Conservation (phyloP, 305 asterid genomes). For the Fraxinus sp. region DNA sequence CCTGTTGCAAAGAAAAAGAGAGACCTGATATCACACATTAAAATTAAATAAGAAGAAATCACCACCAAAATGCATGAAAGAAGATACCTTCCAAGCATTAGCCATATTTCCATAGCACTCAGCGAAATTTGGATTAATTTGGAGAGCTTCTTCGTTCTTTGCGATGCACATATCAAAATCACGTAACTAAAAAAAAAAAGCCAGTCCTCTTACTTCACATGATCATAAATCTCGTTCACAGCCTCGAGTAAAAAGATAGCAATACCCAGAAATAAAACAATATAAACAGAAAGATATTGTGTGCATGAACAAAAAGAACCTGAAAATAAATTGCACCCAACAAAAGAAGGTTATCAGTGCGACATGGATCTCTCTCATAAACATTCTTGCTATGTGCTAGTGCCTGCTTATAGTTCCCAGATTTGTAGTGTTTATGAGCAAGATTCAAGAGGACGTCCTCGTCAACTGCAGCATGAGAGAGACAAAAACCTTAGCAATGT, state of each 20-base stretch:
- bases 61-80: slow-evolving; percentile 15
- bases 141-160: slow-evolving; percentile 92
- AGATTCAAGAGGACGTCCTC: slow-evolving; percentile 74
- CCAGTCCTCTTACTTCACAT: slow-evolving; percentile 17
- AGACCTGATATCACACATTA: slow-evolving; percentile 16
- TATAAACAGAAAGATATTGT: background rate
- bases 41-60: slow-evolving; percentile 21
- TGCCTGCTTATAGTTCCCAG: slow-evolving; percentile 82
- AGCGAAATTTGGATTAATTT: slow-evolving; percentile 84
- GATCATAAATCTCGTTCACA: slow-evolving; percentile 4
- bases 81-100: slow-evolving; percentile 89
- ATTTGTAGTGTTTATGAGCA: slow-evolving; percentile 86
- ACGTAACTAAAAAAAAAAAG: slow-evolving; percentile 55
- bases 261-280: slow-evolving; percentile 13
- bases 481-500: background rate
- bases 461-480: slow-evolving; percentile 52
- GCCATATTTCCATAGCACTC: slow-evolving; percentile 99
- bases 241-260: slow-evolving; percentile 11
- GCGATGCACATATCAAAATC: slow-evolving; percentile 82
- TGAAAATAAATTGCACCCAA: slow-evolving; percentile 90
- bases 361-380: slow-evolving; percentile 75
- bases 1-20: slow-evolving; percentile 48
- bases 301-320: slow-evolving; percentile 42
- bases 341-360: slow-evolving; percentile 94
- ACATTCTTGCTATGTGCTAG: slow-evolving; percentile 83